Base-by-base conservation (phyloP, 805 yeast species). In the Maudiozyma saulgeensis region DNA sequence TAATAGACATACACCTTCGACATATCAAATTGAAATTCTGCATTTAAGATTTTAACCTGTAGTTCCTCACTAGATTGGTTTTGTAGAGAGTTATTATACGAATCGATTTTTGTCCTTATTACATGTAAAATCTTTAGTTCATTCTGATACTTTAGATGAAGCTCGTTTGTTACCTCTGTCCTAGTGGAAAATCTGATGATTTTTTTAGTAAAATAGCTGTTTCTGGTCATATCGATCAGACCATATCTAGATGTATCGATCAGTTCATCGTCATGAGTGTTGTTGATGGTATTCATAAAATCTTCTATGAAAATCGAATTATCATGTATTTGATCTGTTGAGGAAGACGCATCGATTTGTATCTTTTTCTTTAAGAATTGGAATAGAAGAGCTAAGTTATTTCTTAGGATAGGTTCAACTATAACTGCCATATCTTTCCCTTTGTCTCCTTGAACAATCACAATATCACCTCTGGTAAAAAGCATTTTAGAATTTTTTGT, bases 21-120 rank as follows among this genome's bases (percentile, higher is more conserved):
- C 51, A 85, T 78, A 63, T 86, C 93, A 65, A 83, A 85, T 66
- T 86, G 95, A 65, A 82, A 85, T 64, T 86, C 95, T 1, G 87
- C 84, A 62, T 81, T 85, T 54, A 84, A 72, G 45, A 86, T 75
- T 56, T 78, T 77, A 73, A 86, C 68, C 6, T 6, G 32, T 11
- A 28, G 32, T 11, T 8, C 6, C 6, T 28, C 32, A 6, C 8
- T 11, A 28, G 32, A 28, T 11, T 11, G 9, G 12, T 11, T 28
- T 28, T 28, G 32, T 6, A 11, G 32, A 11, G 32, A 28, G 12
- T 6, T 28, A 28, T 23, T 16, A 26, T 41, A 26, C 9, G 43
- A 45, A 61, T 64, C 67, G 49, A 81, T 67, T 56, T 79, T 77
- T 46, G 79, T 70, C 49, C 75, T 69, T 46, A 89, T 82, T 37